These are phyloP conservation scores for Tetrastigma voinierianum DNA, from an alignment of 164 flowering plant genomes.

Conservation along the genomic window DNA sequence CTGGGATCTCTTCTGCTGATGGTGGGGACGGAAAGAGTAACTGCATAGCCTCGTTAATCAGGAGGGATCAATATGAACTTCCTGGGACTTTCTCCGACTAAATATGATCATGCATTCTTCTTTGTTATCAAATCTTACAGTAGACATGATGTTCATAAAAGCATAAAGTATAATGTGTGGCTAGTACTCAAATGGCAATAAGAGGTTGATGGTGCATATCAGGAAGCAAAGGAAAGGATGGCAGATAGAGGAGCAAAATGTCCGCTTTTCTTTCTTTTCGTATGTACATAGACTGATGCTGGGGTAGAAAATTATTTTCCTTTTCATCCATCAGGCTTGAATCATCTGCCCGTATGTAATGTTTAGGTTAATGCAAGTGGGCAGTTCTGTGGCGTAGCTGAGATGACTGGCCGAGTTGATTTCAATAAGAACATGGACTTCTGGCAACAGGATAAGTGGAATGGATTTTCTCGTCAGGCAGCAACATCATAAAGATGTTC, in stretches of 20 bases:
- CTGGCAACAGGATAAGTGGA: conserved; percentile 94
- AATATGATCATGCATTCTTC: conserved; percentile 59
- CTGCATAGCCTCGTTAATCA: conserved; percentile 21
- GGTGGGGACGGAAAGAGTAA: conserved; percentile 18
- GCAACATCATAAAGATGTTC: conserved; percentile 80
- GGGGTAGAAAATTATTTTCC: too few relatives aligned
- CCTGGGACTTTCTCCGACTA: conserved; percentile 49
- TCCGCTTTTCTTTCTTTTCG: conserved; percentile 81
- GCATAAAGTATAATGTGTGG: conserved; percentile 82
- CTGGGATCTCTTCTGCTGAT: conserved; percentile 18
- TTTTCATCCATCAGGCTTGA: too few relatives aligned
- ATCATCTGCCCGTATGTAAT: background rate
- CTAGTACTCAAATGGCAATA: conserved; percentile 82
- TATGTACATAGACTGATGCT: conserved; percentile 17
- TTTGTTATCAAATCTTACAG: conserved; percentile 86
- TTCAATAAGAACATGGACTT: conserved; percentile 67
- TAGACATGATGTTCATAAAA: conserved; percentile 81
- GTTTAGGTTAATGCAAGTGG: conserved; percentile 86
- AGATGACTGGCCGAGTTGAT: conserved; percentile 78
- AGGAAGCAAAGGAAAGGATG: conserved; percentile 47
- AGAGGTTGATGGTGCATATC: conserved; percentile 62
- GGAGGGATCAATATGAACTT: conserved; percentile 53
- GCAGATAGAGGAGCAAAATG: conserved; percentile 42
- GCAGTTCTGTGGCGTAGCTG: conserved; percentile 85
- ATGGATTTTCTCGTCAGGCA: conserved; percentile 79